Conservation (phyloP, 768 basidiomycete genomes). For the Lentinus brumalis region DNA sequence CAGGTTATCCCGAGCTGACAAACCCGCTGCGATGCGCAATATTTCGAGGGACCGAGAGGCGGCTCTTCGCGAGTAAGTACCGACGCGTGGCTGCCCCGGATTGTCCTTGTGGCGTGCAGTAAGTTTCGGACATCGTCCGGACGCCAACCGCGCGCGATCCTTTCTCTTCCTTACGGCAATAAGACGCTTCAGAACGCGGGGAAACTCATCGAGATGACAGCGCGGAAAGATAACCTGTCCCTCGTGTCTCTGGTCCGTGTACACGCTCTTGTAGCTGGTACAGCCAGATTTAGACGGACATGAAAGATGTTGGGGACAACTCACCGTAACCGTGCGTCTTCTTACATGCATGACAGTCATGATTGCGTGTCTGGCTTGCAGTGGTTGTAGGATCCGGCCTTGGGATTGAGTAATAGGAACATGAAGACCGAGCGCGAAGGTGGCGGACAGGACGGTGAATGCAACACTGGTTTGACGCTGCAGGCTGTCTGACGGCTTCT, state of each 20-base stretch:
- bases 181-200: no score
- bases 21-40: no score
- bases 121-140: background rate
- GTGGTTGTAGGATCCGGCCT: slow-evolving; percentile 1
- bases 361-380: background rate
- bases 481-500: background rate
- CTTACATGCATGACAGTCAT: background rate
- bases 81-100: slow-evolving; percentile 8
- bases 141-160: no score
- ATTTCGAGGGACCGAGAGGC: no score
- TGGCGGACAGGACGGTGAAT: slow-evolving; percentile 5
- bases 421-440: slow-evolving; percentile 6
- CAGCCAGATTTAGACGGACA: no score
- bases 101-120: background rate
- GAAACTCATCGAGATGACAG: no score
- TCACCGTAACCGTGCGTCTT: background rate
- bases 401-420: slow-evolving; percentile 7
- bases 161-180: no score
- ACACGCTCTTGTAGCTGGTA: no score
- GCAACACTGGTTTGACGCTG: slow-evolving; percentile 1
- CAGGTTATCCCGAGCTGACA: background rate
- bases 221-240: no score
- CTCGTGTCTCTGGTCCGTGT: no score
- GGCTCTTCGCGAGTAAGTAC: no score
- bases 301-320: no score